Evolutionary conservation across 1,284 basidiomycete genomes (phyloP).

Genomic region (Lentinula novae-zelandiae): DNA sequence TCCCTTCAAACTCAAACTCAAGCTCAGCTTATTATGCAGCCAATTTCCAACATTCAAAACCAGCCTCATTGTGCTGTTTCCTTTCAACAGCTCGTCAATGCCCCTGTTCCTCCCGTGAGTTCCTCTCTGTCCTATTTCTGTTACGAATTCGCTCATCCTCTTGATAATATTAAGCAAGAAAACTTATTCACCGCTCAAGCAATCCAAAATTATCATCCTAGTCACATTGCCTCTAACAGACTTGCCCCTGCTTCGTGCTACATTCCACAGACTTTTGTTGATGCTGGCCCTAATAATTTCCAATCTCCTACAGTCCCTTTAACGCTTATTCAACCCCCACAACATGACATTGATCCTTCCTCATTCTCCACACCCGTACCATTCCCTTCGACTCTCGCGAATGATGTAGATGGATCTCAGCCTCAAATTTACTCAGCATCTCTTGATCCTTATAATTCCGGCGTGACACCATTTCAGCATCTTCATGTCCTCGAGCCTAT

Average conservation of each 20-base stretch:
- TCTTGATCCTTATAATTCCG: not conserved
- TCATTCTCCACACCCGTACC: not conserved
- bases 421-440: not conserved
- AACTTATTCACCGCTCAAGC: not conserved
- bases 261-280: not conserved
- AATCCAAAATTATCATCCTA: not conserved
- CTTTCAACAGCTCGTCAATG: not conserved
- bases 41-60: not conserved
- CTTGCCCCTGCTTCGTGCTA: not conserved
- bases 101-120: not conserved
- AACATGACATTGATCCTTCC: not conserved
- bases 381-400: not conserved
- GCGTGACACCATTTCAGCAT: not conserved
- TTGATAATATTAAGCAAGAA: not conserved
- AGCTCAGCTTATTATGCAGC: not conserved
- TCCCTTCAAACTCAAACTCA: not conserved
- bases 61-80: not conserved
- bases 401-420: not conserved
- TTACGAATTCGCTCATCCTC: not conserved
- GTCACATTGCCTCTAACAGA: not conserved
- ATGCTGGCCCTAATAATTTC: not conserved
- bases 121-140: not conserved
- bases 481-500: constrained; percentile 2
- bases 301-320: not conserved
- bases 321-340: not conserved